phyloP scores from a whole-genome alignment of 73 alveolate species.

The Effrenium voratum region DNA sequence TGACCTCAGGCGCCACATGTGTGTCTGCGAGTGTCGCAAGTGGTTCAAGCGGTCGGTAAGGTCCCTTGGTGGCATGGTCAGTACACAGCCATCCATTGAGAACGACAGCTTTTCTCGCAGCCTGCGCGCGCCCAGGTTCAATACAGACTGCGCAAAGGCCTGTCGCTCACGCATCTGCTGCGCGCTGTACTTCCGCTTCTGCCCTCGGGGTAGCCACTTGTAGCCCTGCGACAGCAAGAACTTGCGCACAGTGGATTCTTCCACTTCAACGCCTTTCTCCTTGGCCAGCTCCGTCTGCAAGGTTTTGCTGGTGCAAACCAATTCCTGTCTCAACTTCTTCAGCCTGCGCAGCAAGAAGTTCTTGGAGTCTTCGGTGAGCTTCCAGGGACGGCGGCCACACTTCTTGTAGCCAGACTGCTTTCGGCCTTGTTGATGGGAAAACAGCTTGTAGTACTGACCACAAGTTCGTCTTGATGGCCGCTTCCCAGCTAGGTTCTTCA shows the following conservation, averaged over 20 bases:
- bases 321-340: background rate
- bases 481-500: no score
- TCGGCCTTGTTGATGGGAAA: no score
- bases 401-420: no score
- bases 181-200: slow-evolving; percentile 22
- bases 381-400: no score
- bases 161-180: background rate
- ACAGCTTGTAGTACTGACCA: no score
- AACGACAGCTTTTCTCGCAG: background rate
- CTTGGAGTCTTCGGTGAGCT: background rate
- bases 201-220: background rate
- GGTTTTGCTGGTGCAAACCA: background rate
- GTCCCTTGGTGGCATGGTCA: background rate
- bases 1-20: background rate
- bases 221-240: background rate
- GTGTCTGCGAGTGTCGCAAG: background rate
- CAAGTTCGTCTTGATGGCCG: no score
- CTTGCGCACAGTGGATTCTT: background rate
- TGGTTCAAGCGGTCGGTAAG: background rate
- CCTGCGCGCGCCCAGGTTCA: background rate
- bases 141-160: background rate
- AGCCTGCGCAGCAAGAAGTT: background rate
- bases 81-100: background rate
- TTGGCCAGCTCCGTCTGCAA: background rate
- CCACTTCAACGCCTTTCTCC: background rate